Conservation (phyloP, 345 rosid species). For the Boechera divaricarpa region DNA sequence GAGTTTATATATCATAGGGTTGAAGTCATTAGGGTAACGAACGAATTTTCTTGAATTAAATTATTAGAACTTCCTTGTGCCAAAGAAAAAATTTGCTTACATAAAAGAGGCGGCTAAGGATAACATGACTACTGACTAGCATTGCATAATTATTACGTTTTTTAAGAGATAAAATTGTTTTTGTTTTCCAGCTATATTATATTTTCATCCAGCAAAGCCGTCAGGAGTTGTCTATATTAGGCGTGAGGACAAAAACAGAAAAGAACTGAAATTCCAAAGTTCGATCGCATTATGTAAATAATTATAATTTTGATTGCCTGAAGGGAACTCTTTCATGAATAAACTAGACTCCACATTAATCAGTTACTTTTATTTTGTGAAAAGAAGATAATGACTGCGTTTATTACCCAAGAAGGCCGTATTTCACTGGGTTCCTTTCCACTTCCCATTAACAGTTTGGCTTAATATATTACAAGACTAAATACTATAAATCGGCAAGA, state of each 20-base stretch:
- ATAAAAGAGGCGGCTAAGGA: constrained; percentile 17
- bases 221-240: not conserved
- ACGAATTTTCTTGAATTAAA: not conserved
- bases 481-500: too few species aligned
- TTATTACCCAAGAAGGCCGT: too few species aligned
- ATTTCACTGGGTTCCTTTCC: too few species aligned
- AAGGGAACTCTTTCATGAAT: too few species aligned
- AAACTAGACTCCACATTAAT: too few species aligned
- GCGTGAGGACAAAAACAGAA: not conserved
- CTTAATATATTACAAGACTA: too few species aligned
- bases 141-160: not conserved
- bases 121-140: constrained; percentile 20
- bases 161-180: not conserved
- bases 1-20: not conserved
- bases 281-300: not conserved
- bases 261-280: not conserved
- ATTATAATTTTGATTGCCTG: too few species aligned
- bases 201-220: not conserved
- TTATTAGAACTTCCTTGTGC: not conserved
- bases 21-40: not conserved
- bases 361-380: too few species aligned
- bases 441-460: too few species aligned
- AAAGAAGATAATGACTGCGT: too few species aligned
- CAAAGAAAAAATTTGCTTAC: not conserved
- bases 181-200: not conserved